Evolutionary conservation across 805 yeast genomes (phyloP), one percentile per base, ranked within the genome.

Genomic region (Clavispora santaluciae): DNA sequence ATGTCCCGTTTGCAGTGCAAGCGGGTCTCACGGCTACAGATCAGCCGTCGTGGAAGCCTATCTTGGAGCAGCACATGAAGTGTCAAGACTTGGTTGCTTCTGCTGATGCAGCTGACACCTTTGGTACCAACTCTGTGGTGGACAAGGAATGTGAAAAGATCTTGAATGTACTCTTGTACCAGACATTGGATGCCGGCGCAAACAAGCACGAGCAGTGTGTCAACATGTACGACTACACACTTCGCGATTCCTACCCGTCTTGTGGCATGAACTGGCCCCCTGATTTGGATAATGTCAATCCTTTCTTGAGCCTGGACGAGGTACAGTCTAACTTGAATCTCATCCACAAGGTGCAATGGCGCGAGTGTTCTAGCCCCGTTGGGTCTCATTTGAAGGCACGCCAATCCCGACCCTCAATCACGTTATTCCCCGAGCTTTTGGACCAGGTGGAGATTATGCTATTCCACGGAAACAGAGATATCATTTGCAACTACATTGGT

Each of bases 181-280:
- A 51, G 16, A 63, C 77, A 0, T 40, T 44, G 15, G 65, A 64
- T 38, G 11, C 13, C 4, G 30, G n/a, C 17, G 58, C 55, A 8
- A 55, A 68, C 23, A 42, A 54, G n/a, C 49, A 70, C 49, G 61
- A 71, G 54, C 74, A 68, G 42, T 91, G 99, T 59, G 50, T 77
- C 53, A 93, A 93, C 63, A 79, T 89, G 75, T 91, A 93, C 59
- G 95, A 93, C 59, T 76, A 78, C 41, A 74, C 83, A 26, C 64
- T 84, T 39, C 68, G 64, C 26, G 96, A 89, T 57, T 62, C 79
- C 0, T 87, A 71, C 52, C 97, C 98, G 0, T 64, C 83, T 0
- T 93, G 99, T 64, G 98, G 98, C 5, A 72, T 78, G 77, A 83
- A 84, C 59, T 93, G 98, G 98, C 99, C 99, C 0, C 73, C 73